phyloP scores from a whole-genome alignment of 148 eudicot species.

The Camellia lanceoleosa region DNA sequence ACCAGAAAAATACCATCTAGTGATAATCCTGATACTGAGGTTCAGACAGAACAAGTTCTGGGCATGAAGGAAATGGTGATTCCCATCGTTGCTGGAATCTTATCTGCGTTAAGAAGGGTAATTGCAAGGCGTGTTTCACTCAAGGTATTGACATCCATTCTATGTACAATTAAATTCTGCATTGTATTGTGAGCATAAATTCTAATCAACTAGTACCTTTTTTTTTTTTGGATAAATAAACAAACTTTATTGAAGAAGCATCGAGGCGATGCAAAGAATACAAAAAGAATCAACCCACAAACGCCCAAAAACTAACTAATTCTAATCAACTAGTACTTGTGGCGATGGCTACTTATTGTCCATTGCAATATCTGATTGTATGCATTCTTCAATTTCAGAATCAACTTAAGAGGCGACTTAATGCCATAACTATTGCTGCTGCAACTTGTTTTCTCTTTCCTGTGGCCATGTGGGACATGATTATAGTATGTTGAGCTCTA shows the following conservation, averaged over 20 bases:
- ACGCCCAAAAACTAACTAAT: not conserved
- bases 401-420: constrained; percentile 88
- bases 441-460: constrained; percentile 98
- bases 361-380: constrained; percentile 6
- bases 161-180: not conserved
- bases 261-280: no score
- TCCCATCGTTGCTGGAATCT: constrained; percentile 83
- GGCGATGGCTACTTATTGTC: not conserved
- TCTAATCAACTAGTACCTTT: not conserved
- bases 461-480: constrained; percentile 95
- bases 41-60: constrained; percentile 41
- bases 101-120: constrained; percentile 94
- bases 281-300: no score
- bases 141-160: constrained; percentile 53
- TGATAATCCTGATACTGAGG: constrained; percentile 46
- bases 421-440: constrained; percentile 89
- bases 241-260: no score
- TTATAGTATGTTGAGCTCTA: constrained; percentile 50
- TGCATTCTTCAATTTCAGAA: constrained; percentile 45
- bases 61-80: constrained; percentile 72
- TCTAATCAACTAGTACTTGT: not conserved
- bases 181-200: not conserved
- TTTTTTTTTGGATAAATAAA: no score
- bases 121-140: constrained; percentile 86
- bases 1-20: constrained; percentile 61